These are phyloP conservation scores for Thelonectria blattea DNA, from an alignment of 2,329 filamentous ascomycete species.

Conservation along the genomic window DNA sequence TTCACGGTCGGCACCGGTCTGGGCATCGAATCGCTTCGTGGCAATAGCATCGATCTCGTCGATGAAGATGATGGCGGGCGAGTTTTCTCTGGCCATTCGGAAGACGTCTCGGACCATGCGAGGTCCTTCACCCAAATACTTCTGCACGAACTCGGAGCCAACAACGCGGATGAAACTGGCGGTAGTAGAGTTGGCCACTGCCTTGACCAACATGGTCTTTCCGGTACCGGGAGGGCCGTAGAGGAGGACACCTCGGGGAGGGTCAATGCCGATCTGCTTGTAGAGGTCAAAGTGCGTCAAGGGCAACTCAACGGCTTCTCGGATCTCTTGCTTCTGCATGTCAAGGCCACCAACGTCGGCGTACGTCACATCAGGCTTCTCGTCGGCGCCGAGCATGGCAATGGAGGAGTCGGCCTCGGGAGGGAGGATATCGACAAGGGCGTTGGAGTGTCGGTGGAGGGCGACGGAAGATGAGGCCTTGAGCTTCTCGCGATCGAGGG, in stretches of 20 bases:
- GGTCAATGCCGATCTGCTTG: conserved; percentile 98
- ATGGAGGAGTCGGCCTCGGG: conserved; percentile 98
- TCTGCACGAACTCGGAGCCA: conserved; percentile 97
- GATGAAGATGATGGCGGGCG: conserved; percentile 98
- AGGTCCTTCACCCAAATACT: conserved; percentile 96
- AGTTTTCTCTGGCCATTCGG: conserved; percentile 98
- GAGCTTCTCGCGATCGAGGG: conserved; percentile 95
- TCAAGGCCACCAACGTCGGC: conserved; percentile 96
- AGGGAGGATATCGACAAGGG: conserved; percentile 97
- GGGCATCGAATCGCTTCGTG: conserved; percentile 98
- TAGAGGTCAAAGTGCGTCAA: conserved; percentile 98
- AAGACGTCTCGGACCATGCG: conserved; percentile 99
- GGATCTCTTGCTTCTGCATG: conserved; percentile 99
- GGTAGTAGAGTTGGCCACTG: conserved; percentile 96
- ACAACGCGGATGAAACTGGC: conserved; percentile 98
- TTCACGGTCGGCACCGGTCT: conserved; percentile 96
- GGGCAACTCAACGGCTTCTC: conserved; percentile 95
- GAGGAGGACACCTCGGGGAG: conserved; percentile 91
- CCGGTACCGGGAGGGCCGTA: conserved; percentile 96
- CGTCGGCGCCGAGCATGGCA: conserved; percentile 93
- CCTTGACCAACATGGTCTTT: conserved; percentile 98
- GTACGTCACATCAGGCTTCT: conserved; percentile 98
- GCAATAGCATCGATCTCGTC: conserved; percentile 99
- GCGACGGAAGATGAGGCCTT: conserved; percentile 98
- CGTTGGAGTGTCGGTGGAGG: conserved; percentile 97